Evolutionary conservation across 2,329 filamentous ascomycete species (phyloP).

Genomic region (Monosporascus cannonballus): DNA sequence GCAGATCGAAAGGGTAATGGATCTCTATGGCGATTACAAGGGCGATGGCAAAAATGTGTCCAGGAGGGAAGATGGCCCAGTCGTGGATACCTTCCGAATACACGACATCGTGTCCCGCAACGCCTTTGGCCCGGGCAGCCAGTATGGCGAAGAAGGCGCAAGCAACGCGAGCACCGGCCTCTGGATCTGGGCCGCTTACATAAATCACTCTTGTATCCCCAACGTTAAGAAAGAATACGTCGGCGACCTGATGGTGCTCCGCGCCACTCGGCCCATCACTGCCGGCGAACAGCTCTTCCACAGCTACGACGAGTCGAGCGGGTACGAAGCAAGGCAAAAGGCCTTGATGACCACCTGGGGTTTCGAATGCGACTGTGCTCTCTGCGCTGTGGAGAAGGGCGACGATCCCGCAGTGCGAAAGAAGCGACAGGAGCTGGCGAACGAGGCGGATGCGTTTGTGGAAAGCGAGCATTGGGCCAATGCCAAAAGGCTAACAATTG

Average conservation of each 20-base stretch:
- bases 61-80: slow-evolving; percentile 18
- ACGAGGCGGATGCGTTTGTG: slow-evolving; percentile 16
- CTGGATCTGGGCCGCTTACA: slow-evolving; percentile 33
- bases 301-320: slow-evolving; percentile 23
- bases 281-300: slow-evolving; percentile 29
- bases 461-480: slow-evolving; percentile 1
- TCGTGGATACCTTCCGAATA: slow-evolving; percentile 26
- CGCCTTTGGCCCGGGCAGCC: slow-evolving; percentile 25
- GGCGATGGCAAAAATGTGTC: slow-evolving; percentile 14
- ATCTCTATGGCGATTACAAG: slow-evolving; percentile 21
- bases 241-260: slow-evolving; percentile 34
- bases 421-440: slow-evolving; percentile 12
- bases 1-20: slow-evolving; percentile 12
- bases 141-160: slow-evolving; percentile 20
- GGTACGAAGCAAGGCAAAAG: slow-evolving; percentile 16
- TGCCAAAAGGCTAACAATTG: slow-evolving; percentile 13
- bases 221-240: slow-evolving; percentile 31
- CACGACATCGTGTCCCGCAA: slow-evolving; percentile 28
- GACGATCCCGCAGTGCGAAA: slow-evolving; percentile 13
- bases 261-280: slow-evolving; percentile 25
- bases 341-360: slow-evolving; percentile 27
- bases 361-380: slow-evolving; percentile 30
- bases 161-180: slow-evolving; percentile 30
- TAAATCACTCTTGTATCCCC: slow-evolving; percentile 36
- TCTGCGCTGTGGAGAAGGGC: slow-evolving; percentile 27